Evolutionary conservation across 73 alveolate genomes (phyloP).

Genomic region (Blepharisma stoltei): DNA sequence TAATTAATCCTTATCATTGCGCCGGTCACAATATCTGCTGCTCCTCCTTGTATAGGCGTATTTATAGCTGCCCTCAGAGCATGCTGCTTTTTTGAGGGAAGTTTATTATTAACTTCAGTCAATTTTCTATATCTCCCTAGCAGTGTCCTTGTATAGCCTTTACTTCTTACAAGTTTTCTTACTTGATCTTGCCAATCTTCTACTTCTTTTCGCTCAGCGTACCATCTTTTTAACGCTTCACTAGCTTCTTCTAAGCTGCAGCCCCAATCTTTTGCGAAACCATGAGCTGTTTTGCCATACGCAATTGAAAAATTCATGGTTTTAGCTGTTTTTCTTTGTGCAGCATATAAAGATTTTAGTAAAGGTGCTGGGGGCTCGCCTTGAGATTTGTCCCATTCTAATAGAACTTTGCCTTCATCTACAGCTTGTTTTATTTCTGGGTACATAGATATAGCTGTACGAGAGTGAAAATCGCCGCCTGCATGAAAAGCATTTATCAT

Average conservation of each 20-base stretch:
- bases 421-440: slow-evolving; percentile 77
- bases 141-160: slow-evolving; percentile 67
- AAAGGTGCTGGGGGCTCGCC: slow-evolving; percentile 89
- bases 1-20: slow-evolving; percentile 79
- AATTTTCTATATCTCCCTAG: slow-evolving; percentile 81
- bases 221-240: slow-evolving; percentile 79
- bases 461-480: slow-evolving; percentile 81
- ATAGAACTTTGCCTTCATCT: slow-evolving; percentile 68
- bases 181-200: slow-evolving; percentile 69
- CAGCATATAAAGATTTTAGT: slow-evolving; percentile 68
- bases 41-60: slow-evolving; percentile 94
- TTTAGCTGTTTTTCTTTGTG: slow-evolving; percentile 89
- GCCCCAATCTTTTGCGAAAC: slow-evolving; percentile 88
- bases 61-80: slow-evolving; percentile 88
- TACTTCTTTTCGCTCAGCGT: slow-evolving; percentile 83
- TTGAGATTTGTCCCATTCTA: slow-evolving; percentile 83
- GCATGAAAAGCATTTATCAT: slow-evolving; percentile 86
- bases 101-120: slow-evolving; percentile 39
- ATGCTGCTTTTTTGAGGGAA: slow-evolving; percentile 34
- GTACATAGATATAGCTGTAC: slow-evolving; percentile 78
- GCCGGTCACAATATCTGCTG: slow-evolving; percentile 95
- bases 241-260: slow-evolving; percentile 78
- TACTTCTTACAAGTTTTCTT: slow-evolving; percentile 46
- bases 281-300: slow-evolving; percentile 89
- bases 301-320: slow-evolving; percentile 91